These are phyloP conservation scores for Ganoderma lucidum DNA, from an alignment of 1,284 basidiomycete species.

Conservation along the genomic window DNA sequence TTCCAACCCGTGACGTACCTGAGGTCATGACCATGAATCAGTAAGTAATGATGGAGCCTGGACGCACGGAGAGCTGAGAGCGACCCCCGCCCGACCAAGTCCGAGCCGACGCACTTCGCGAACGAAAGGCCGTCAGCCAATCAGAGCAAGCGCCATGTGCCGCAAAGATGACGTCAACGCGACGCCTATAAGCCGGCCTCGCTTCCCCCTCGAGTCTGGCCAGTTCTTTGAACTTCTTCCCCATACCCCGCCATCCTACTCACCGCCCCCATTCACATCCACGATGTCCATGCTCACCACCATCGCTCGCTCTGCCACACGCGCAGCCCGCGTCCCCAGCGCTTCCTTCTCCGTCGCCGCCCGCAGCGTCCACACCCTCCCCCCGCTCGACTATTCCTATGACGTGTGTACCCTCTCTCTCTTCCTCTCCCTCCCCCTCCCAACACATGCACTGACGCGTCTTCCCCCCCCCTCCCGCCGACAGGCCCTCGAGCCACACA, in stretches of 20 bases:
- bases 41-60: background rate
- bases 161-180: background rate
- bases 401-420: conserved; percentile 49
- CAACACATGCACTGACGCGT: background rate
- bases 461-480: too few relatives aligned
- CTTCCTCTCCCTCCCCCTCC: background rate
- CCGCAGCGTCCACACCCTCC: conserved; percentile 64
- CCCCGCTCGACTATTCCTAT: conserved; percentile 87
- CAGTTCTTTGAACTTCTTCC: too few relatives aligned
- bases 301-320: conserved; percentile 32
- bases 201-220: background rate
- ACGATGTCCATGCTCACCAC: conserved; percentile 35
- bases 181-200: background rate
- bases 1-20: background rate
- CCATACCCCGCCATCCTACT: background rate
- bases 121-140: background rate
- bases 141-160: background rate
- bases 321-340: conserved; percentile 25
- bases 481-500: conserved; percentile 84
- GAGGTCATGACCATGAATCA: too few relatives aligned
- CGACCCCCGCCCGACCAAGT: background rate
- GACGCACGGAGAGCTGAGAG: background rate
- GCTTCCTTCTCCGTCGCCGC: conserved; percentile 33
- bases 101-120: background rate
- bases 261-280: background rate